A percentile compares a stretch with the other conserved stretches of the same genome.
Conservation (phyloP, 2,329 filamentous ascomycete genomes). For the Colletotrichum tamarilloi region DNA sequence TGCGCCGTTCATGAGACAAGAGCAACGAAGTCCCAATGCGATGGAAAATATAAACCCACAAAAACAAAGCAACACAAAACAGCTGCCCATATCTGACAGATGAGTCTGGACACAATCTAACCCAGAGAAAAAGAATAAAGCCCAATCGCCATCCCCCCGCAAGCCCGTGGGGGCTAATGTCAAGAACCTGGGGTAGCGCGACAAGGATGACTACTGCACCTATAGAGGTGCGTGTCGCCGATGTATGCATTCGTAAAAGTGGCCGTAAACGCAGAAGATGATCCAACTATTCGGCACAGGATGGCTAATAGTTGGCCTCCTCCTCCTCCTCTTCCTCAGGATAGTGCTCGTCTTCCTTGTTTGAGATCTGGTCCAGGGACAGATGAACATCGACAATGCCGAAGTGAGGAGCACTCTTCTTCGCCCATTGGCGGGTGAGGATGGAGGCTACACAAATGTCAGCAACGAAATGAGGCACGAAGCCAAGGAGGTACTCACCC, state of each 20-base stretch:
- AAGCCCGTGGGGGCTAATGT: not conserved
- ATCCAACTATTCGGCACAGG: conserved; percentile 33
- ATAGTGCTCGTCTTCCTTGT: conserved; percentile 40
- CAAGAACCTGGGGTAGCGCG: not conserved
- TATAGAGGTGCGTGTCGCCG: conserved; percentile 37
- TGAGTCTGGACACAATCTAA: conserved; percentile 10
- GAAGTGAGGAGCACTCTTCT: conserved; percentile 75
- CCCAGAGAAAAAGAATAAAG: conserved; percentile 24
- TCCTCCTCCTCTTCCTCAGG: conserved; percentile 40
- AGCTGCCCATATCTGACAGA: conserved; percentile 30
- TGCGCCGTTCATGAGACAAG: conserved; percentile 53
- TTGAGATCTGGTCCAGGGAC: conserved; percentile 60
- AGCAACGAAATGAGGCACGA: conserved; percentile 38
- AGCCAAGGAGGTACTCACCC: conserved; percentile 68
- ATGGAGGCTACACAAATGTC: conserved; percentile 76
- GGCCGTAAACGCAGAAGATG: conserved; percentile 34
- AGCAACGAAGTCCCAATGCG: conserved; percentile 33
- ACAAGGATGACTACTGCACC: conserved; percentile 6
- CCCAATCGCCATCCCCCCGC: conserved; percentile 4
- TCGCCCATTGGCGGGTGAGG: conserved; percentile 91
- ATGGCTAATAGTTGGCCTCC: conserved; percentile 40
- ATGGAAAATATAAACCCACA: conserved; percentile 32
- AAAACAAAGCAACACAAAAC: conserved; percentile 27
- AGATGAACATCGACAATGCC: conserved; percentile 63
- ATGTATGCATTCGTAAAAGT: conserved; percentile 48